Percentiles rank a stretch among this genome's conserved stretches.
These are phyloP conservation scores for Pseudocercospora ulei DNA, from an alignment of 2,329 filamentous ascomycete genomes.

Conservation along the genomic window DNA sequence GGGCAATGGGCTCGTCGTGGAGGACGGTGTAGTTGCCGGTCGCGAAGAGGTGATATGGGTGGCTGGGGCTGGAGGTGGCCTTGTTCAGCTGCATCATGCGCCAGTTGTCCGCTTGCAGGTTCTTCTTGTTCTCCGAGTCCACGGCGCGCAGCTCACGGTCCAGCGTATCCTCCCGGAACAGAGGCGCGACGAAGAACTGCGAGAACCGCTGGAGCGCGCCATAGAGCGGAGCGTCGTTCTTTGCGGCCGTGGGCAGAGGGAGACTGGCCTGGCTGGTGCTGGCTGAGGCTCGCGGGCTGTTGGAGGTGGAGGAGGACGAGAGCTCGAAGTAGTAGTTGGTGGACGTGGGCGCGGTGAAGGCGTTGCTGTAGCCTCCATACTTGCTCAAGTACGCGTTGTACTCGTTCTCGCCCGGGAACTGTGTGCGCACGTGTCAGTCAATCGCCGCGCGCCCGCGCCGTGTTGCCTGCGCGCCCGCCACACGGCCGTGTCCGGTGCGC, in stretches of 20 bases:
- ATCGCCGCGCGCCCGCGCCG: neutral
- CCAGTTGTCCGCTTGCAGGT: conserved; percentile 83
- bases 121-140: conserved; percentile 96
- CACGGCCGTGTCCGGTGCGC: conserved; percentile 22
- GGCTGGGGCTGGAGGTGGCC: conserved; percentile 72
- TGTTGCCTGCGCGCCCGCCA: conserved; percentile 1
- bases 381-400: conserved; percentile 88
- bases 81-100: conserved; percentile 80
- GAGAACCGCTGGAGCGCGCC: conserved; percentile 84
- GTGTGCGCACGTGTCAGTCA: conserved; percentile 21
- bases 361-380: conserved; percentile 86
- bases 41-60: conserved; percentile 84
- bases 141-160: conserved; percentile 82
- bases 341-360: conserved; percentile 83
- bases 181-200: conserved; percentile 81
- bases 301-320: conserved; percentile 59
- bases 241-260: conserved; percentile 31
- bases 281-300: conserved; percentile 41
- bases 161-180: conserved; percentile 74
- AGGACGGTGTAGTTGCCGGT: conserved; percentile 81
- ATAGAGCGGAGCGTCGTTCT: conserved; percentile 53
- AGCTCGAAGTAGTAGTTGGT: conserved; percentile 99
- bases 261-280: conserved; percentile 34
- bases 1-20: conserved; percentile 67
- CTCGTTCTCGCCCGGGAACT: conserved; percentile 88